Evolutionary conservation across 2,329 filamentous ascomycete species (phyloP).

Genomic region (Pseudogymnoascus sp.): DNA sequence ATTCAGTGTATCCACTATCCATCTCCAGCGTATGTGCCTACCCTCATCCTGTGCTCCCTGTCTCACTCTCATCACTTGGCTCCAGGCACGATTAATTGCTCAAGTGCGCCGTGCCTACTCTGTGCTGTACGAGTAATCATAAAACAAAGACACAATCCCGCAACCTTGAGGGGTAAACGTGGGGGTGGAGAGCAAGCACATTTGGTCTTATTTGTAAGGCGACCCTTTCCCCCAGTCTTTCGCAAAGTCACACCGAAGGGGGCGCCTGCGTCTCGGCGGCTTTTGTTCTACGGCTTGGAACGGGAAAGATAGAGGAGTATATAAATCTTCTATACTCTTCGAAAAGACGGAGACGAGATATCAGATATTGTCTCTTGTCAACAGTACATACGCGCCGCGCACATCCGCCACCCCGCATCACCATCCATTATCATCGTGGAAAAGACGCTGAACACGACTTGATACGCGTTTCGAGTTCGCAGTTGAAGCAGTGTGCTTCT

Average conservation of each 20-base stretch:
- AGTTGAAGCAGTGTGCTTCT: background rate
- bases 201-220: background rate
- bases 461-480: background rate
- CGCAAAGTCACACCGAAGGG: background rate
- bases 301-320: background rate
- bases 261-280: background rate
- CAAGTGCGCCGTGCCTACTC: background rate
- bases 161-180: background rate
- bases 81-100: background rate
- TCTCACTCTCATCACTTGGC: background rate
- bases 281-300: background rate
- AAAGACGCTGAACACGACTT: background rate
- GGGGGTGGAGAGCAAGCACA: background rate
- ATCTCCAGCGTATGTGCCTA: background rate
- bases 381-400: background rate
- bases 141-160: background rate
- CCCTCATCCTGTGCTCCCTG: background rate
- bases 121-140: background rate
- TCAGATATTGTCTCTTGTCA: background rate
- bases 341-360: background rate
- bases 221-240: too few relatives aligned
- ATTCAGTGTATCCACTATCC: background rate
- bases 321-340: background rate
- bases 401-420: background rate
- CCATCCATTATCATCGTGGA: background rate